Evolutionary conservation across 2,329 filamentous ascomycete species (phyloP), one percentile per base, ranked within the genome.

Genomic region (Phaeosphaeriaceae sp.): DNA sequence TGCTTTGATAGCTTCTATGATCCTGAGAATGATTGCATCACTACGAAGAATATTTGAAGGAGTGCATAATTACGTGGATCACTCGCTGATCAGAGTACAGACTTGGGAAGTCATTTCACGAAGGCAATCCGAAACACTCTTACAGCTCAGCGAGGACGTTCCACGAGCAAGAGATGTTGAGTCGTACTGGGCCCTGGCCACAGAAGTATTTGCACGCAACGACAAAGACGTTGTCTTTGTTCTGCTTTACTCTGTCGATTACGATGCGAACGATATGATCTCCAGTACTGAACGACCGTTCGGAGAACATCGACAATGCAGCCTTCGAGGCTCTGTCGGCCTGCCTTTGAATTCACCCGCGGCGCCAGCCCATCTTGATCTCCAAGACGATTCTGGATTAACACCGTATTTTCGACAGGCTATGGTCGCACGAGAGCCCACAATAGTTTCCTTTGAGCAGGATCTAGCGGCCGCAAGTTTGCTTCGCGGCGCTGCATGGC

Each of bases 141-240:
- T 72, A 1, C 63, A 67, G 9, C 42, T 72, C 3, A 72, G 70
- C 89, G 90, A 56, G 88, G 92, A 76, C 85, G 84, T 64, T 91
- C 89, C 2, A 84, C 88, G 85, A 20, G 90, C 91, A 15, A 84
- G 88, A 27, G 87, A 89, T 57, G 84, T 92, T 1, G 85, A 86
- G 61, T 82, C 81, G 1, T 93, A 93, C 68, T 94, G 91, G 91
- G 78, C 80, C 1, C 83, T 88, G 60, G 86, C 92, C 1, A 82
- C 87, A 24, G 82, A 85, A 55, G 89, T 89, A 0, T 81, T 94
- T 9, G 86, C 89, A 58, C 88, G 86, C 67, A 93, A 93, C 70
- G 86, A 90, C 60, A 83, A 85, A 55, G 70, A 72, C 44, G 54
- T 67, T 27, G 68, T 69, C 3, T 72, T 71, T 27, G 68, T 63